Conservation (phyloP, 1,284 basidiomycete species). For the Boletus chippewaensis region DNA sequence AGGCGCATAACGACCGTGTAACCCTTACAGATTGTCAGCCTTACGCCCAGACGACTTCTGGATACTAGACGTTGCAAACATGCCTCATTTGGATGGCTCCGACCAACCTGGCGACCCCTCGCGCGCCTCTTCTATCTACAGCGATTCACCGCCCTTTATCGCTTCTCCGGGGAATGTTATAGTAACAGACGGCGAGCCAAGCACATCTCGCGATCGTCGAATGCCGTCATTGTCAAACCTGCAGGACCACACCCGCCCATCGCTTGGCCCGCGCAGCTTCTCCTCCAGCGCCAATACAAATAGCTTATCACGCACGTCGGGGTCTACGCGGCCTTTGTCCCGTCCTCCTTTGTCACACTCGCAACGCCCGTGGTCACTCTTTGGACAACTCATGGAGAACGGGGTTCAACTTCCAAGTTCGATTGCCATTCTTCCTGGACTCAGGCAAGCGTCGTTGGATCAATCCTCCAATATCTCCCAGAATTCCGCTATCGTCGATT, state of each 20-base stretch:
- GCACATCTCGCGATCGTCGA: constrained; percentile 10
- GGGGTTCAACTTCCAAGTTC: constrained; percentile 40
- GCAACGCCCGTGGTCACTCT: constrained; percentile 57
- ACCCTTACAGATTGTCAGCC: background rate
- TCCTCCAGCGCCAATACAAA: constrained; percentile 12
- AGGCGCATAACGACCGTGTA: background rate
- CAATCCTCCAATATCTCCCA: constrained; percentile 1
- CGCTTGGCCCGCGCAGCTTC: constrained; percentile 9
- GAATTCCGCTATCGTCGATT: constrained; percentile 11
- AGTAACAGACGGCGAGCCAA: constrained; percentile 13
- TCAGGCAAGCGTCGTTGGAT: constrained; percentile 7
- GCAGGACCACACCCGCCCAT: constrained; percentile 2
- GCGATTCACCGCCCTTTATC: constrained; percentile 6
- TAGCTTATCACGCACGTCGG: background rate
- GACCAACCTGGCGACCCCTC: background rate
- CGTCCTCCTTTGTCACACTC: constrained; percentile 6
- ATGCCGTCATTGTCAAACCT: constrained; percentile 15
- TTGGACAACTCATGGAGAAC: constrained; percentile 65
- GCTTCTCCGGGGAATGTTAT: constrained; percentile 5
- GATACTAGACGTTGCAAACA: constrained; percentile 2
- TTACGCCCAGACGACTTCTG: background rate
- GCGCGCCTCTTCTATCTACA: constrained; percentile 9
- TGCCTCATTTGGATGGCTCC: constrained; percentile 14
- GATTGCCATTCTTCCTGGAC: background rate
- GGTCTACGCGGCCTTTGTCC: constrained; percentile 1